Base-by-base conservation (phyloP, 2,329 filamentous ascomycete species). In the Dryadomyces quercus-mongolicae region DNA sequence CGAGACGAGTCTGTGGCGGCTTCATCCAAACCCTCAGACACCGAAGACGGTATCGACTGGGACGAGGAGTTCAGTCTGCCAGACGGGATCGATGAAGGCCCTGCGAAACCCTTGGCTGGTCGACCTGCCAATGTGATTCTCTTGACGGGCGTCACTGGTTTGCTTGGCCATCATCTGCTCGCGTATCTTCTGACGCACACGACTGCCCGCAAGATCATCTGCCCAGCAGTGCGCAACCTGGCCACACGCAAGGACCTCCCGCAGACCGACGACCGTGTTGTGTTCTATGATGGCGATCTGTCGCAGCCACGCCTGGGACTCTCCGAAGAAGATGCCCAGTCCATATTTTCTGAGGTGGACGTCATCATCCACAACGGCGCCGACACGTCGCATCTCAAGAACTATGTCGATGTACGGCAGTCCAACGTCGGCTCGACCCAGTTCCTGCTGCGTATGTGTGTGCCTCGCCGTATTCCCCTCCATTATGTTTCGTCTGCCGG, bases 341-440 rank as follows among this genome's bases (percentile, higher is more conserved):
- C 68, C 7, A 64, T 95, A 3, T 73, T 77, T 5, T 70, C 84
- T 2, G 75, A 82, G 36, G 85, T 84, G 0, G 88, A 95, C 63
- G 76, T 84, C 0, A 73, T 89, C 3, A 80, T 90, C 43, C 85
- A 95, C 71, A 95, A 95, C 63, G 90, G 86, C 36, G 88, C 88
- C 13, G 71, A 75, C 22, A 83, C 87, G 4, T 85, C 95, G 65
- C 95, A 88, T 89, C 81, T 95, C 18, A 76, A 82, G 62, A 81
- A 78, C 7, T 95, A 95, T 67, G 74, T 82, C n/a, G 78, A 82
- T 45, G 76, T 95, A 60, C 80, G 79, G 65, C 73, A 77, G 1
- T 75, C 84, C 53, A 96, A 95, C 63, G 90, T 95, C 1, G 16
- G 16, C 2, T 12, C 42, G 12, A 44, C 42, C 2, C 42, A 16